phyloP scores from a whole-genome alignment of 768 basidiomycete species.

The Serendipita sp. region DNA sequence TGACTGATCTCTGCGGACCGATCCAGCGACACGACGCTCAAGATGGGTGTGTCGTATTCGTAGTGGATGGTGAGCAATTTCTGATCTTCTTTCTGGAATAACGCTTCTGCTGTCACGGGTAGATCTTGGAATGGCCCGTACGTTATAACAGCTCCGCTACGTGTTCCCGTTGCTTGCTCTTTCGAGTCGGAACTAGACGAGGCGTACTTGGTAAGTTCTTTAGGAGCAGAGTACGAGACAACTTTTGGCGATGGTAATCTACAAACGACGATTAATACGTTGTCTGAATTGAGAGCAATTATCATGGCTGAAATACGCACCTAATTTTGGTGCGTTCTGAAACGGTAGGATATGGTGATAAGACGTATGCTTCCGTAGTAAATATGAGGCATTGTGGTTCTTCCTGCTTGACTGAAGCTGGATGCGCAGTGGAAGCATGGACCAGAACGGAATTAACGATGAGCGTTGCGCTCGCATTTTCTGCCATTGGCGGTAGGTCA shows the following conservation, averaged over 20 bases:
- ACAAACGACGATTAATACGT: neutral
- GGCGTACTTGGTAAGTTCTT: slow-evolving; percentile 37
- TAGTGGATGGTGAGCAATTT: slow-evolving; percentile 62
- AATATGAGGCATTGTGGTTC: slow-evolving; percentile 73
- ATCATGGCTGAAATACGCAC: slow-evolving; percentile 28
- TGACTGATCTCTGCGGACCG: slow-evolving; percentile 85
- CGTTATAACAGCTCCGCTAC: slow-evolving; percentile 64
- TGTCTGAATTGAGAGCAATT: neutral
- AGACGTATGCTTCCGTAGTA: slow-evolving; percentile 54
- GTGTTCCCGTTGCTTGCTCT: slow-evolving; percentile 22
- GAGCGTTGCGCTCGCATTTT: slow-evolving; percentile 51
- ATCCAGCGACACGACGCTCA: slow-evolving; percentile 54
- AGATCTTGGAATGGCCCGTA: slow-evolving; percentile 79
- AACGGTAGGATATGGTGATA: slow-evolving; percentile 67
- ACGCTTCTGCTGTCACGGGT: slow-evolving; percentile 38
- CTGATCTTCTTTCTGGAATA: slow-evolving; percentile 46
- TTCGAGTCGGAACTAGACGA: slow-evolving; percentile 19
- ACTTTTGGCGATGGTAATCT: slow-evolving; percentile 62
- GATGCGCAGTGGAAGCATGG: slow-evolving; percentile 63
- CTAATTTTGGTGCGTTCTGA: slow-evolving; percentile 78
- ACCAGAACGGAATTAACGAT: slow-evolving; percentile 66
- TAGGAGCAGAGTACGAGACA: slow-evolving; percentile 53
- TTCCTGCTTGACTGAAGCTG: slow-evolving; percentile 49
- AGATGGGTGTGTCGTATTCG: slow-evolving; percentile 60
- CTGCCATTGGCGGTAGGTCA: slow-evolving; percentile 39